Conservation (phyloP, 495 filamentous ascomycete genomes). For the Tirmania nivea region DNA sequence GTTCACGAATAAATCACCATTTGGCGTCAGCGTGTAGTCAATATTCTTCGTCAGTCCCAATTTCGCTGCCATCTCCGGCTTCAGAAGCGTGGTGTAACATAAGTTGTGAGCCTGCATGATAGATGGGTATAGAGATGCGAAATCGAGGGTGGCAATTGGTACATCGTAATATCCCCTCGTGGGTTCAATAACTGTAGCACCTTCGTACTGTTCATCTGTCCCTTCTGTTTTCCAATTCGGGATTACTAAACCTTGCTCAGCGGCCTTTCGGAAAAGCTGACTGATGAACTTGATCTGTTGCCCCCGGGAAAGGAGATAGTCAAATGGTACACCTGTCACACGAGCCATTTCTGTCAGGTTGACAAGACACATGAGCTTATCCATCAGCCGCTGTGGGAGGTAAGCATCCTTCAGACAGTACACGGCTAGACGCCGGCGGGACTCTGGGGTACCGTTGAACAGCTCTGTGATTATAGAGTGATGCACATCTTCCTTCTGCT, state of each 20-base stretch:
- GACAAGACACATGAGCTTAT: constrained; percentile 90
- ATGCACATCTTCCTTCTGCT: constrained; percentile 98
- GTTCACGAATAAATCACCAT: constrained; percentile 83
- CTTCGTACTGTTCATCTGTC: constrained; percentile 75
- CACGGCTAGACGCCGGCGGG: constrained; percentile 68
- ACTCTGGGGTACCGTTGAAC: constrained; percentile 85
- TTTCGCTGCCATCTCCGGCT: constrained; percentile 54
- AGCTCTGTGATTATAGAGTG: constrained; percentile 98
- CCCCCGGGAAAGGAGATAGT: constrained; percentile 72
- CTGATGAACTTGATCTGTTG: constrained; percentile 97
- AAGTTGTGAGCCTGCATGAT: constrained; percentile 99
- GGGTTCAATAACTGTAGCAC: constrained; percentile 94
- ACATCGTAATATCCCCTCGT: constrained; percentile 78
- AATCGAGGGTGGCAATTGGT: constrained; percentile 93
- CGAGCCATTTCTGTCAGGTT: constrained; percentile 99
- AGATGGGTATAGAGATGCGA: constrained; percentile 91
- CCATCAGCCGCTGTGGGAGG: constrained; percentile 79
- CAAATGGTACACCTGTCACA: constrained; percentile 96
- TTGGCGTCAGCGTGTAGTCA: constrained; percentile 91
- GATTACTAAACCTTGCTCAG: constrained; percentile 80
- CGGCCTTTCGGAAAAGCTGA: constrained; percentile 85
- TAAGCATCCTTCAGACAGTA: constrained; percentile 99
- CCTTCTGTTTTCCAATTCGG: constrained; percentile 50
- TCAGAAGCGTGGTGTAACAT: constrained; percentile 88
- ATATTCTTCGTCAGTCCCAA: constrained; percentile 56